A percentile compares a stretch with the other conserved stretches of the same genome.
These are phyloP conservation scores for Fusarium sublunatum DNA, from an alignment of 2,329 filamentous ascomycete genomes.

Conservation along the genomic window DNA sequence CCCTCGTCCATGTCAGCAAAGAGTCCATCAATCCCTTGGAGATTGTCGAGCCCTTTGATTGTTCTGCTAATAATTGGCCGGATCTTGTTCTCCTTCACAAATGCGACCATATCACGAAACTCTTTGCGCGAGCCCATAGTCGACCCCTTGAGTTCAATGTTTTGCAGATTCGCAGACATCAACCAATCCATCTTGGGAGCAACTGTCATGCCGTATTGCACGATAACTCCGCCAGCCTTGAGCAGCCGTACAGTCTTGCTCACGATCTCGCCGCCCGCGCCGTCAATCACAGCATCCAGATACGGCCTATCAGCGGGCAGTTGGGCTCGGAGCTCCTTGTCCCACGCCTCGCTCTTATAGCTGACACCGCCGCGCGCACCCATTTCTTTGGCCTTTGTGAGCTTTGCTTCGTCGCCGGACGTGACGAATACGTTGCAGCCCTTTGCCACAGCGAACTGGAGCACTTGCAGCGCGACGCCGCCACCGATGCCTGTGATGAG, in stretches of 20 bases:
- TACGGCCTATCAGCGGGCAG: conserved; percentile 74
- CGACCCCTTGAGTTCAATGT: conserved; percentile 85
- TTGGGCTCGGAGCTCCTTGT: conserved; percentile 74
- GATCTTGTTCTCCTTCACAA: conserved; percentile 79
- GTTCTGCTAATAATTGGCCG: conserved; percentile 81
- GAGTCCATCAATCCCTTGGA: conserved; percentile 81
- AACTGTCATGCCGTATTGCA: conserved; percentile 91
- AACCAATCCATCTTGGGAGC: conserved; percentile 85
- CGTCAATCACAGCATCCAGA: conserved; percentile 88
- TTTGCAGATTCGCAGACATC: conserved; percentile 86
- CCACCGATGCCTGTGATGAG: conserved; percentile 93
- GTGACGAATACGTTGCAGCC: conserved; percentile 86
- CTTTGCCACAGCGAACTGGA: conserved; percentile 81
- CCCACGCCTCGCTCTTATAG: conserved; percentile 85
- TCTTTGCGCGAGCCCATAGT: conserved; percentile 94
- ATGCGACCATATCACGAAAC: conserved; percentile 89
- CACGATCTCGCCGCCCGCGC: conserved; percentile 89
- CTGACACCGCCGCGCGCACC: conserved; percentile 85
- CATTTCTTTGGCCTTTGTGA: conserved; percentile 75
- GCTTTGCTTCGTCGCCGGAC: conserved; percentile 78
- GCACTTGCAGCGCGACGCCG: conserved; percentile 84
- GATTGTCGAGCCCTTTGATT: conserved; percentile 77
- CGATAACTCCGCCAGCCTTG: conserved; percentile 85
- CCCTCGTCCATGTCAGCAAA: conserved; percentile 91
- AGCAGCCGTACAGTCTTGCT: conserved; percentile 74